phyloP scores from a whole-genome alignment of 768 basidiomycete species.

The Crepidotus variabilis region DNA sequence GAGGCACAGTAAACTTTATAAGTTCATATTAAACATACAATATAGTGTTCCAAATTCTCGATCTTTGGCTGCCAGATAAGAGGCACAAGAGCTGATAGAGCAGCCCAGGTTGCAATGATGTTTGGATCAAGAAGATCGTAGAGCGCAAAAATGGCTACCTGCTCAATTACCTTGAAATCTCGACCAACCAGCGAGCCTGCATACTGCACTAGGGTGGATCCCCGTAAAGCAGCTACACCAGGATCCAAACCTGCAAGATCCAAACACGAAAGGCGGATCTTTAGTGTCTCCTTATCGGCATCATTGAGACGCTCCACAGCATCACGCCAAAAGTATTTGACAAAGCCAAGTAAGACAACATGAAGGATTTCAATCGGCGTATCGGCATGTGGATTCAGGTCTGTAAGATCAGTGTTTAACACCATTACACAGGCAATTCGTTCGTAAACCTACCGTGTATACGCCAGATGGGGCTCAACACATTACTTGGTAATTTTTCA shows the following conservation, averaged over 20 bases:
- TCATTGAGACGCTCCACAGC: conserved; percentile 16
- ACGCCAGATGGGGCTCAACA: background rate
- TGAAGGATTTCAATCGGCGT: conserved; percentile 44
- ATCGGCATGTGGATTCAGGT: conserved; percentile 37
- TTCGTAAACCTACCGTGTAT: too few relatives aligned
- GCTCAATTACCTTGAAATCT: conserved; percentile 28
- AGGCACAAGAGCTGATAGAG: conserved; percentile 27
- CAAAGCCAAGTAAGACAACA: conserved; percentile 38
- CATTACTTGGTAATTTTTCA: background rate
- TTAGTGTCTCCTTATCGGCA: conserved; percentile 21
- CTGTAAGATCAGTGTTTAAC: conserved; percentile 24
- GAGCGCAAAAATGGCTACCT: conserved; percentile 33
- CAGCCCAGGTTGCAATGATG: conserved; percentile 24
- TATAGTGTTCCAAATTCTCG: conserved; percentile 24
- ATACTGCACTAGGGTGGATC: conserved; percentile 31
- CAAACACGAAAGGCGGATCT: conserved; percentile 22
- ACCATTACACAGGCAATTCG: too few relatives aligned
- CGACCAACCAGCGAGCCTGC: conserved; percentile 32
- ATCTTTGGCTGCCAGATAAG: conserved; percentile 40
- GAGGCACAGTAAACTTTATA: conserved; percentile 1
- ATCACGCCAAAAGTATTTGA: conserved; percentile 49
- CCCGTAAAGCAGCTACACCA: conserved; percentile 24
- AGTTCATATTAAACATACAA: conserved; percentile 20
- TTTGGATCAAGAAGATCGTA: conserved; percentile 27
- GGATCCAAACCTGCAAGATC: conserved; percentile 26